Conservation (phyloP, 441 rosid species). For the Gossypium schwendimanii region DNA sequence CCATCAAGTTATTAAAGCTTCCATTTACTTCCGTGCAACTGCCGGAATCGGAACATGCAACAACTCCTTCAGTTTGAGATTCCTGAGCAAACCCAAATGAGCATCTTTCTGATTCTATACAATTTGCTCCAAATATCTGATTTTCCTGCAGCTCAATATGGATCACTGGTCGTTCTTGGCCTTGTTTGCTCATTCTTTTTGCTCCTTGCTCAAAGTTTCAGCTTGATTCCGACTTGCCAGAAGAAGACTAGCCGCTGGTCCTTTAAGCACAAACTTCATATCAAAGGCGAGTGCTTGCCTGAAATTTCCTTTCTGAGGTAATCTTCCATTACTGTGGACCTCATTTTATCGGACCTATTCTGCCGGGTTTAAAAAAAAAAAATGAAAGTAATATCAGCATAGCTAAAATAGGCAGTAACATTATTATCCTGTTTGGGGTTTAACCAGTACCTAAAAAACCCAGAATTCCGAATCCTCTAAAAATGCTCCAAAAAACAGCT, state of each 20-base stretch:
- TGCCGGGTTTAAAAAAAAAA: not conserved
- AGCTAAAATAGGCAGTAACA: not conserved
- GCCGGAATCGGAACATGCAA: conserved; percentile 10
- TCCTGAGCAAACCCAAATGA: conserved; percentile 21
- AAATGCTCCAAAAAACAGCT: not conserved
- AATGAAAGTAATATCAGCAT: not conserved
- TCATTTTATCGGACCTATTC: conserved; percentile 13
- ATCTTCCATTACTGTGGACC: conserved; percentile 6
- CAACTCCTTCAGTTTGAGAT: conserved; percentile 13
- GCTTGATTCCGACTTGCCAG: not conserved
- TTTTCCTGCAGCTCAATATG: conserved; percentile 20
- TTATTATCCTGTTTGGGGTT: conserved; percentile 3
- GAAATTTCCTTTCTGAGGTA: conserved; percentile 6
- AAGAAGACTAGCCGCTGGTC: conserved; percentile 5
- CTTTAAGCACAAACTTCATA: conserved; percentile 7
- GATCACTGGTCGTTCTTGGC: conserved; percentile 23
- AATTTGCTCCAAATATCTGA: conserved; percentile 16
- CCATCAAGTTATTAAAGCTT: conserved; percentile 4
- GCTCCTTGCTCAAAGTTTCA: conserved; percentile 3
- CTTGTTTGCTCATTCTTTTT: conserved; percentile 26
- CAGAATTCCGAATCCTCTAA: not conserved
- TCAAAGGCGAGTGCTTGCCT: not conserved
- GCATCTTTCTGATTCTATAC: conserved; percentile 24
- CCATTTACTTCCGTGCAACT: conserved; percentile 1
- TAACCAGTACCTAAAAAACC: not conserved